These are phyloP conservation scores for Neurospora intermedia DNA, from an alignment of 495 filamentous ascomycete genomes.

Conservation along the genomic window DNA sequence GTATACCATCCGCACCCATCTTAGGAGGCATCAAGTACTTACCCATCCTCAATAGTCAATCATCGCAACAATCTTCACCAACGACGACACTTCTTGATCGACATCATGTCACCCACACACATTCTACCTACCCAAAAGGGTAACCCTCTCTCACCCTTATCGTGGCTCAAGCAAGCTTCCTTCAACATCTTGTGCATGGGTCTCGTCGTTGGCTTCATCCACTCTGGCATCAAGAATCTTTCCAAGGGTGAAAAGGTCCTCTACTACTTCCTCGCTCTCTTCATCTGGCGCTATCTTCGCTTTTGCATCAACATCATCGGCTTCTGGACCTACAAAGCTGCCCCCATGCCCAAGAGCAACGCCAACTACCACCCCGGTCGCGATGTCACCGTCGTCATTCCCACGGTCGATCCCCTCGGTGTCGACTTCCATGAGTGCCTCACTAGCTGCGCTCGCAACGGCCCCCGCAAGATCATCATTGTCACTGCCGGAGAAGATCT, in stretches of 20 bases:
- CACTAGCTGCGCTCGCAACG: conserved; percentile 17
- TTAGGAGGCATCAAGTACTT: neutral
- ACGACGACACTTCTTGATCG: neutral
- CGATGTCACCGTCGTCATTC: conserved; percentile 46
- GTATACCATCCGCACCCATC: neutral
- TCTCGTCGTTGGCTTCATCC: neutral
- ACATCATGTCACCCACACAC: neutral
- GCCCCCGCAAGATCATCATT: conserved; percentile 26
- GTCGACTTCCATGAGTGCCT: conserved; percentile 26
- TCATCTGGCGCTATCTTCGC: conserved; percentile 34
- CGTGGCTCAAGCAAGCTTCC: neutral
- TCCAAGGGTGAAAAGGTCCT: neutral
- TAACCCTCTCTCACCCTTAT: neutral
- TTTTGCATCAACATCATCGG: conserved; percentile 34
- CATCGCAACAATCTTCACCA: neutral
- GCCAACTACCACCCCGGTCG: conserved; percentile 24
- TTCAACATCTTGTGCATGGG: neutral
- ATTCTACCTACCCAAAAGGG: neutral
- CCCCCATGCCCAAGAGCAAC: conserved; percentile 15
- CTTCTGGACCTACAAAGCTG: conserved; percentile 34
- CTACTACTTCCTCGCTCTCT: conserved; percentile 14
- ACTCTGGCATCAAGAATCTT: neutral
- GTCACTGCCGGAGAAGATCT: conserved; percentile 22
- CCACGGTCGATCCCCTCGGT: conserved; percentile 34
- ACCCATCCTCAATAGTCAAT: neutral